Percentiles rank a stretch among this genome's conserved stretches.
phyloP scores from a whole-genome alignment of 2,329 filamentous ascomycete species.

The Botrytis fabae region DNA sequence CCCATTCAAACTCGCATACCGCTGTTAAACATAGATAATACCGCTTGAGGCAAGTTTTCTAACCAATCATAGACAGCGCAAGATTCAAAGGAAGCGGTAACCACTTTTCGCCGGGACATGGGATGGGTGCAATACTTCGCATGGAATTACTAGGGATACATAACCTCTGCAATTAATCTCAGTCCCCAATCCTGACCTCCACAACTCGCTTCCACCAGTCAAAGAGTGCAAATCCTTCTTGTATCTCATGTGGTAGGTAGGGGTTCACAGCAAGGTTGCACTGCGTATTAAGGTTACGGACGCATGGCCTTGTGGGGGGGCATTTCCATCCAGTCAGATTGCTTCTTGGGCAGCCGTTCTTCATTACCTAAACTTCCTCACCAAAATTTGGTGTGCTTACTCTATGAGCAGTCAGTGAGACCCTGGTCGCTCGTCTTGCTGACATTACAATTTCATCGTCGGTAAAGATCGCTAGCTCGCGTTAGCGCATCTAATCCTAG shows the following conservation, averaged over 20 bases:
- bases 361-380: constrained; percentile 27
- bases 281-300: constrained; percentile 3
- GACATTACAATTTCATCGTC: constrained; percentile 25
- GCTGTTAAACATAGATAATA: constrained; percentile 26
- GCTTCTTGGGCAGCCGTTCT: background rate
- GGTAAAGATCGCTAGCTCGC: constrained; percentile 21
- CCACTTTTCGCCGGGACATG: constrained; percentile 4
- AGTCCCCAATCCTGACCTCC: constrained; percentile 7
- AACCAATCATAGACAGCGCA: constrained; percentile 29
- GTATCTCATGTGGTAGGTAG: background rate
- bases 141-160: constrained; percentile 15
- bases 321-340: constrained; percentile 16
- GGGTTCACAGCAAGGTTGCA: constrained; percentile 9
- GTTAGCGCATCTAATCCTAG: background rate
- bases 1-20: constrained; percentile 28
- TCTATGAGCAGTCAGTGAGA: constrained; percentile 7
- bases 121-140: constrained; percentile 7
- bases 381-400: constrained; percentile 25
- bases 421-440: constrained; percentile 22
- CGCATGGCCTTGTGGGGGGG: constrained; percentile 17
- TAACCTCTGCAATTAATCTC: constrained; percentile 12
- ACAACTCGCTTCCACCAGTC: constrained; percentile 11
- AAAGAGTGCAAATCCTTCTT: background rate
- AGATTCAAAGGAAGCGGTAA: constrained; percentile 17
- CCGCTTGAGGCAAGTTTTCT: constrained; percentile 26